Evolutionary conservation across 2,329 filamentous ascomycete genomes (phyloP).

Genomic region (Alternaria sp.): DNA sequence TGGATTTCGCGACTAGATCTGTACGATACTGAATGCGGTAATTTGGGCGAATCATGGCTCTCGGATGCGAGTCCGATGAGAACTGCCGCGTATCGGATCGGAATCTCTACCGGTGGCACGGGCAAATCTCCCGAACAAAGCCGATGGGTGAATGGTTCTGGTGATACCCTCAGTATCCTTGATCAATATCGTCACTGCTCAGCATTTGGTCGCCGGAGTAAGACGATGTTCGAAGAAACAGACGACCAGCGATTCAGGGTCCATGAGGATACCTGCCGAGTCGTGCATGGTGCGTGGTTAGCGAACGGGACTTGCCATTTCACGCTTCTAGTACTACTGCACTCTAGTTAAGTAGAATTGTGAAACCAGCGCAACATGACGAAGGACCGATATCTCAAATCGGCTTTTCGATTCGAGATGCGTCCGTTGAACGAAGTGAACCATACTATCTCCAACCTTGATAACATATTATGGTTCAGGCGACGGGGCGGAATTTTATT

Average conservation of each 20-base stretch:
- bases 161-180: not conserved
- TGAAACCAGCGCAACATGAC: not conserved
- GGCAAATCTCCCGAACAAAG: constrained; percentile 3
- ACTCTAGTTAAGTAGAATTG: not conserved
- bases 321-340: not conserved
- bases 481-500: not conserved
- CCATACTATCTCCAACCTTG: not conserved
- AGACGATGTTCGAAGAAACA: not conserved
- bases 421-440: not conserved
- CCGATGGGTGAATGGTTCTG: not conserved
- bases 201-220: not conserved
- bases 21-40: not conserved
- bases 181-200: not conserved
- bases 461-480: not conserved
- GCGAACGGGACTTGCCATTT: constrained; percentile 1
- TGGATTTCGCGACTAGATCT: not conserved
- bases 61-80: not conserved
- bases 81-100: constrained; percentile 6
- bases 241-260: constrained; percentile 1
- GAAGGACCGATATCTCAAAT: not conserved
- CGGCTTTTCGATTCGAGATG: not conserved
- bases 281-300: not conserved
- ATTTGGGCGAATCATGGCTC: constrained; percentile 7
- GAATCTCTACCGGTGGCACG: constrained; percentile 4
- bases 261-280: not conserved